Evolutionary conservation across 768 basidiomycete species (phyloP), one percentile per base, ranked within the genome.

Genomic region (Suillus cothurnatus): DNA sequence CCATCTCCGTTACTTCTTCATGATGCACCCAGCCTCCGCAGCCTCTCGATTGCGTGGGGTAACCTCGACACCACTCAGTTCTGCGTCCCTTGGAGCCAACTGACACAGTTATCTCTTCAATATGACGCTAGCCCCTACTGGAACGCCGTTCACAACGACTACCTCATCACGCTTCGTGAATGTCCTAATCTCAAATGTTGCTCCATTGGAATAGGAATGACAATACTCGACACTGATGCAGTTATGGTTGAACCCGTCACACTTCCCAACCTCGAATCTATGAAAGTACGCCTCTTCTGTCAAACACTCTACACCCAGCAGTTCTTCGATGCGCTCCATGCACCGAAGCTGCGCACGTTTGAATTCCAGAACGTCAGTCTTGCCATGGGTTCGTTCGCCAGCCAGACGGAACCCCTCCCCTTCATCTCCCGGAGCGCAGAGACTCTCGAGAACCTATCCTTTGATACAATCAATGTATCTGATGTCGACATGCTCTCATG

Each of bases 301-400:
- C 76, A 76, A 58, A 74, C 73, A 1, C 59, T 62, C 1, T 73
- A 77, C 38, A 70, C 76, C 52, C 5, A 15, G 0, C 52, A 64
- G 52, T 65, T 77, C 45, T 77, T 77, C 62, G 71, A 69, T 23
- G 67, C 73, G 4, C 67, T 76, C 34, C 68, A 65, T 61, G 70
- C 70, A 62, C 74, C 74, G 9, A 64, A 61, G 1, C 67, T 76
- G 14, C 69, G 67, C n/a, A 69, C 66, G 12, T 74, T 76, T 36
- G 71, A 71, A 19, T 62, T 76, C n/a, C 66, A 66, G 32, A 76
- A 76, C 59, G 76, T 69, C 66, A 74, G 70, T 61, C 76, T 73
- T 50, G 65, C 70, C 2, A 62, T 77, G 4, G 73, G 74, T 39
- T 70, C 71, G 7, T 71, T 69, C 50, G 43, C 60, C 0, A 73